A percentile compares a stretch with the other conserved stretches of the same genome.
These are phyloP conservation scores for Dothiorella sarmentorum DNA, from an alignment of 2,329 filamentous ascomycete species.

Conservation along the genomic window DNA sequence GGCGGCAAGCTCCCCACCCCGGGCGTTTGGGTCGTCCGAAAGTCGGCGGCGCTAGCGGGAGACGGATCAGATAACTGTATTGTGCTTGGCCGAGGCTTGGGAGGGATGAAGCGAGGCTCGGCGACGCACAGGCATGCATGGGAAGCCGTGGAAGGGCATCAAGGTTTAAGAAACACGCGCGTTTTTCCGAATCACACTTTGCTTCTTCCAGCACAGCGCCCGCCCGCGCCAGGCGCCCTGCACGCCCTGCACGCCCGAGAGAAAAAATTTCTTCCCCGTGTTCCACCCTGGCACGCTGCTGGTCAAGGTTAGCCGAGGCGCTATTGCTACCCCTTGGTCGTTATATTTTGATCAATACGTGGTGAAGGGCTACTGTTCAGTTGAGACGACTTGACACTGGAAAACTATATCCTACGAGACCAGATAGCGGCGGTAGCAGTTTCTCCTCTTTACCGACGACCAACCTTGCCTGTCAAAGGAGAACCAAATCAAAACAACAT, in stretches of 20 bases:
- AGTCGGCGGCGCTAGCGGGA: neutral
- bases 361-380: too few species aligned
- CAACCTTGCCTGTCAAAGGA: too few species aligned
- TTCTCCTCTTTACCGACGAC: too few species aligned
- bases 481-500: too few species aligned
- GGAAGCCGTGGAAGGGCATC: neutral
- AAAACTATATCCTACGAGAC: too few species aligned
- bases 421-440: too few species aligned
- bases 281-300: too few species aligned
- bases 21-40: neutral
- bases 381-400: too few species aligned
- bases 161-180: neutral
- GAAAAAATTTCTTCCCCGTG: slow-evolving; percentile 14
- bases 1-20: too few species aligned
- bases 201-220: slow-evolving; percentile 2
- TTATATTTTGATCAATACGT: too few species aligned
- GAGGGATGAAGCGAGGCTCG: slow-evolving; percentile 7
- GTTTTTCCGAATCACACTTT: neutral
- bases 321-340: too few species aligned
- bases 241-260: neutral
- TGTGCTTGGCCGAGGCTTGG: neutral
- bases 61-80: slow-evolving; percentile 16
- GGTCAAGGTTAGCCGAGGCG: too few species aligned
- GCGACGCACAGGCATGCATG: neutral
- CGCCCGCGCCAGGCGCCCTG: slow-evolving; percentile 1